A percentile compares a stretch with the other conserved stretches of the same genome.
Evolutionary conservation across 352 stramenopile genomes (phyloP).

Genomic region (Pythium insidiosum): DNA sequence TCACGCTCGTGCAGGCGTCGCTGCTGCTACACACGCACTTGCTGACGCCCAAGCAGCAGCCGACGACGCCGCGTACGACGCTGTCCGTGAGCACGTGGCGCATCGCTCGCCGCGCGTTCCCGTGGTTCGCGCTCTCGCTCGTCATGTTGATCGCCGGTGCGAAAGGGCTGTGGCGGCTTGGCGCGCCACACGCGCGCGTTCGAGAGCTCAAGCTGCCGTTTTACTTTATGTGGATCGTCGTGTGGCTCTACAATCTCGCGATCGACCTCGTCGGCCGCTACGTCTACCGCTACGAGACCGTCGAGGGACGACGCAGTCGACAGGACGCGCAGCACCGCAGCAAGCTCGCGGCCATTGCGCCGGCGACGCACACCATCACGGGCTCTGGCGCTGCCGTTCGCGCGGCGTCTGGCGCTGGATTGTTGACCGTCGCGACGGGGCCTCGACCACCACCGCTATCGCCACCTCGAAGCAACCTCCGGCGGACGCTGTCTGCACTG

Average conservation of each 20-base stretch:
- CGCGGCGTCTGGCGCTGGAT: no score
- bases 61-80: not conserved
- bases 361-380: no score
- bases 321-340: no score
- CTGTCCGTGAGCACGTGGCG: not conserved
- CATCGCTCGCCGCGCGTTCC: not conserved
- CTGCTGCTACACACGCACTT: not conserved
- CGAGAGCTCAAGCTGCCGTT: not conserved
- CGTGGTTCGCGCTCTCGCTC: not conserved
- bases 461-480: not conserved
- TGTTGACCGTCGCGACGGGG: no score
- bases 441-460: not conserved
- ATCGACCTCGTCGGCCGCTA: slow-evolving; percentile 15
- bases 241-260: not conserved
- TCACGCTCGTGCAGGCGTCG: slow-evolving; percentile 7
- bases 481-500: no score
- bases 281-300: not conserved
- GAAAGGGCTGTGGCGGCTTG: no score
- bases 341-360: no score
- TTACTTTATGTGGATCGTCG: not conserved
- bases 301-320: not conserved
- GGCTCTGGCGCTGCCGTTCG: no score
- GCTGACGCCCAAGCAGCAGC: no score
- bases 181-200: no score
- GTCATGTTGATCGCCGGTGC: not conserved